phyloP scores from a whole-genome alignment of 768 basidiomycete species.

The Pluteus cervinus region DNA sequence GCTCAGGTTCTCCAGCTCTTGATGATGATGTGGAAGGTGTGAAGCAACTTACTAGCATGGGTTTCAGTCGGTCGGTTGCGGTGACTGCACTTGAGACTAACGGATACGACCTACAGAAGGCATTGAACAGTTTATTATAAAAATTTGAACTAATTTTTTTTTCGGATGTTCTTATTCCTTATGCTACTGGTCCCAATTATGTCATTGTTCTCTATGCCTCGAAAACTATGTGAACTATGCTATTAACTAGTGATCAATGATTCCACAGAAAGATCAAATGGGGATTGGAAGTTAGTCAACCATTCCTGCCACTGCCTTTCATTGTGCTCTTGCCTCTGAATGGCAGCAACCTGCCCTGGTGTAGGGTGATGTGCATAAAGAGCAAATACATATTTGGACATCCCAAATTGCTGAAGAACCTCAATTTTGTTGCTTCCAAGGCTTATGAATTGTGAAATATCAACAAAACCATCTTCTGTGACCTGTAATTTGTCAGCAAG shows the following conservation, averaged over 20 bases:
- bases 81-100: slow-evolving; percentile 80
- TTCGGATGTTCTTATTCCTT: slow-evolving; percentile 4
- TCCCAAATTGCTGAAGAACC: slow-evolving; percentile 35
- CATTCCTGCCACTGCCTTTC: neutral
- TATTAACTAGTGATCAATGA: no score
- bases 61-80: slow-evolving; percentile 79
- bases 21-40: slow-evolving; percentile 75
- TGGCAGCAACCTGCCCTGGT: slow-evolving; percentile 33
- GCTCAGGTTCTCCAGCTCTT: slow-evolving; percentile 42
- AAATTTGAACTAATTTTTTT: slow-evolving; percentile 17
- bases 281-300: no score
- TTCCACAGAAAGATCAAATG: no score
- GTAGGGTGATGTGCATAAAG: slow-evolving; percentile 48
- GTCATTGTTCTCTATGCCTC: no score
- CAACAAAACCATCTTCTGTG: slow-evolving; percentile 42
- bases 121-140: slow-evolving; percentile 73
- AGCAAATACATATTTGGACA: slow-evolving; percentile 39
- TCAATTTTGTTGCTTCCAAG: slow-evolving; percentile 36
- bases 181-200: neutral
- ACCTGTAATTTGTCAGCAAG: slow-evolving; percentile 22
- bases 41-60: slow-evolving; percentile 82
- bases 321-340: slow-evolving; percentile 4
- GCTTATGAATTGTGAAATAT: slow-evolving; percentile 40
- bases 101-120: slow-evolving; percentile 74
- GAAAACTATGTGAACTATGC: no score